These are phyloP conservation scores for Asterochloris sp. DNA, from an alignment of 139 green algal genomes.

Conservation along the genomic window DNA sequence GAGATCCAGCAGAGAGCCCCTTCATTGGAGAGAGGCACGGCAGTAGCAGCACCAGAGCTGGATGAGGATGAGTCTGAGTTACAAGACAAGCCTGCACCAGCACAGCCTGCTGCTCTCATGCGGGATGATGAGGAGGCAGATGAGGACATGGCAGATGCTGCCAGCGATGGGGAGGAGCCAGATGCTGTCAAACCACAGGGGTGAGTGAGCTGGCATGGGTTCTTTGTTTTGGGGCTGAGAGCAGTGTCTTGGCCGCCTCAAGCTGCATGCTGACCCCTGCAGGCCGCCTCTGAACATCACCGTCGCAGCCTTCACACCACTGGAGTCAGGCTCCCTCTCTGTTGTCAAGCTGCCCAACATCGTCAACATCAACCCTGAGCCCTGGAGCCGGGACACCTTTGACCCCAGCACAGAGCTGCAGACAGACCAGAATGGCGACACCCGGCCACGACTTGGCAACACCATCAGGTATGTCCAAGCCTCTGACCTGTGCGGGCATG, in stretches of 20 bases:
- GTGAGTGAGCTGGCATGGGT: background rate
- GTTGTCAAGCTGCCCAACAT: constrained; percentile 50
- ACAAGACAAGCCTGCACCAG: background rate
- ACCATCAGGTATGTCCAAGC: constrained; percentile 21
- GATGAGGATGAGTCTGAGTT: too few species aligned
- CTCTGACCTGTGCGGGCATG: too few species aligned
- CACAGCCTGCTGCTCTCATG: background rate
- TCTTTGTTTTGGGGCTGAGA: too few species aligned
- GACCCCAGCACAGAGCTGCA: constrained; percentile 42
- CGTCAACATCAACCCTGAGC: constrained; percentile 50
- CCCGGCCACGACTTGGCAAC: constrained; percentile 34
- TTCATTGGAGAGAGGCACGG: constrained; percentile 1
- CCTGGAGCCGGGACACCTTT: constrained; percentile 61
- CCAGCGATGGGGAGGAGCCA: constrained; percentile 25
- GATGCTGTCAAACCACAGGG: constrained; percentile 24
- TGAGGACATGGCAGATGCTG: constrained; percentile 25
- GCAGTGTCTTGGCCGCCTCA: background rate
- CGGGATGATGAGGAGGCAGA: constrained; percentile 32
- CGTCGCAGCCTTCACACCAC: background rate
- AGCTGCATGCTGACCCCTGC: background rate
- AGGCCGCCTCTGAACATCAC: constrained; percentile 9
- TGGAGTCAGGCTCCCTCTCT: background rate
- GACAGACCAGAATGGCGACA: constrained; percentile 40
- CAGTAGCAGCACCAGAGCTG: too few species aligned
- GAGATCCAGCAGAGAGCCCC: background rate